phyloP scores from a whole-genome alignment of 169 alveolate species.

The Theileria luwenshuni region DNA sequence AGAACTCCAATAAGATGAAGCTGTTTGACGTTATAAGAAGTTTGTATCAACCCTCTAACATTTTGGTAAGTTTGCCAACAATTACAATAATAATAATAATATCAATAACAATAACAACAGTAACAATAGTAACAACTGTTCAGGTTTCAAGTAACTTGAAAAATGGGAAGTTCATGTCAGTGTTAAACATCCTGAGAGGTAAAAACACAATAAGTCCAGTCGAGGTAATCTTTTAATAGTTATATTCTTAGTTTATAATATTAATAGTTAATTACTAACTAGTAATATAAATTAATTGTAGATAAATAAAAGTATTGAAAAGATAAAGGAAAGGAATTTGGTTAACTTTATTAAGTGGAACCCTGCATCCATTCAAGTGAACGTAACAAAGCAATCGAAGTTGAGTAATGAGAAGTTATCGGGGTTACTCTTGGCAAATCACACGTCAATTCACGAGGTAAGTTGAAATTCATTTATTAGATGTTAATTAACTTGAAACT shows the following conservation, averaged over 20 bases:
- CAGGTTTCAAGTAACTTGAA: slow-evolving; percentile 53
- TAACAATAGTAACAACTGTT: not conserved
- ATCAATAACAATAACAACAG: not conserved
- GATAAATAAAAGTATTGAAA: slow-evolving; percentile 68
- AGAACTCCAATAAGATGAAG: slow-evolving; percentile 93
- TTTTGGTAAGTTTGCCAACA: slow-evolving; percentile 84
- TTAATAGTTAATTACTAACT: not conserved
- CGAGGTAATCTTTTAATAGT: slow-evolving; percentile 28
- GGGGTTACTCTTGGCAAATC: slow-evolving; percentile 98
- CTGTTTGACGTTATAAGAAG: slow-evolving; percentile 98
- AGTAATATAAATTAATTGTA: not conserved
- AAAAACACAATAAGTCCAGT: slow-evolving; percentile 61
- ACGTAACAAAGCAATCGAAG: slow-evolving; percentile 95
- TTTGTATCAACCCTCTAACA: slow-evolving; percentile 94
- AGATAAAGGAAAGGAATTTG: slow-evolving; percentile 74
- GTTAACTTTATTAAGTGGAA: slow-evolving; percentile 96
- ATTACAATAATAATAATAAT: not conserved
- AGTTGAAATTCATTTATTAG: not conserved
- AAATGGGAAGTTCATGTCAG: slow-evolving; percentile 71
- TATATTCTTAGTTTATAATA: no score
- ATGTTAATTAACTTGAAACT: not conserved
- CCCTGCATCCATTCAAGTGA: slow-evolving; percentile 98
- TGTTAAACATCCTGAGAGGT: slow-evolving; percentile 74
- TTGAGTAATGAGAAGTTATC: slow-evolving; percentile 93
- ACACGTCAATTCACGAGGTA: slow-evolving; percentile 94